phyloP scores from a whole-genome alignment of 2,329 filamentous ascomycete species.

The Davidsoniella eucalypti region DNA sequence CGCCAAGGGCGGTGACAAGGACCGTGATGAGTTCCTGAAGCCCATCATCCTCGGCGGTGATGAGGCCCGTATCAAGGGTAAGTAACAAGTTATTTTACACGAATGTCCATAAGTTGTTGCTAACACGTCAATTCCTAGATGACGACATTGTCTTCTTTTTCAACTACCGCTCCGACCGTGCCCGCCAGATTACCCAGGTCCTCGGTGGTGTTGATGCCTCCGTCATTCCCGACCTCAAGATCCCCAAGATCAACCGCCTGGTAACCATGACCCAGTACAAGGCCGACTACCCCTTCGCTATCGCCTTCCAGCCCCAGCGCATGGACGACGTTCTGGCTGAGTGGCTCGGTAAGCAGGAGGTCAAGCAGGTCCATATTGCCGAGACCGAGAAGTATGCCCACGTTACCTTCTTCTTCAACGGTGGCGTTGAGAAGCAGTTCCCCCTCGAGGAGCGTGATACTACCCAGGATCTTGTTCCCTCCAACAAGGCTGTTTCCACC shows the following conservation, averaged over 20 bases:
- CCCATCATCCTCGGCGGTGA: constrained; percentile 88
- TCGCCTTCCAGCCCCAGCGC: constrained; percentile 84
- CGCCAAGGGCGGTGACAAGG: constrained; percentile 45
- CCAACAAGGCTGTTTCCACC: constrained; percentile 76
- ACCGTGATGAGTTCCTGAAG: constrained; percentile 96
- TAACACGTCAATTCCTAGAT: constrained; percentile 33
- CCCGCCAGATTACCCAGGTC: constrained; percentile 88
- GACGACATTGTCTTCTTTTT: constrained; percentile 97
- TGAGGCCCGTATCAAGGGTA: constrained; percentile 71
- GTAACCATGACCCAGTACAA: constrained; percentile 99
- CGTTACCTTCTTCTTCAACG: constrained; percentile 99
- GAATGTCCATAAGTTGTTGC: not conserved
- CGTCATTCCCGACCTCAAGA: constrained; percentile 77
- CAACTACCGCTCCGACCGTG: constrained; percentile 98
- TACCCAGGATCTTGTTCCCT: constrained; percentile 59
- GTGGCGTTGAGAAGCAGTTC: constrained; percentile 93
- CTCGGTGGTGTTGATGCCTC: constrained; percentile 85
- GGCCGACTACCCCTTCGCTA: constrained; percentile 75
- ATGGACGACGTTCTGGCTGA: constrained; percentile 99
- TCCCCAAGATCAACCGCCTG: constrained; percentile 68
- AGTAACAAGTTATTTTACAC: constrained; percentile 14
- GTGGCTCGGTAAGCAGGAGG: constrained; percentile 76
- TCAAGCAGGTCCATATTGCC: constrained; percentile 89
- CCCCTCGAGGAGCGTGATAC: constrained; percentile 82
- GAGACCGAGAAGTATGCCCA: constrained; percentile 99